Conservation (phyloP, 2,329 filamentous ascomycete genomes). For the Sclerotinia spermophila region DNA sequence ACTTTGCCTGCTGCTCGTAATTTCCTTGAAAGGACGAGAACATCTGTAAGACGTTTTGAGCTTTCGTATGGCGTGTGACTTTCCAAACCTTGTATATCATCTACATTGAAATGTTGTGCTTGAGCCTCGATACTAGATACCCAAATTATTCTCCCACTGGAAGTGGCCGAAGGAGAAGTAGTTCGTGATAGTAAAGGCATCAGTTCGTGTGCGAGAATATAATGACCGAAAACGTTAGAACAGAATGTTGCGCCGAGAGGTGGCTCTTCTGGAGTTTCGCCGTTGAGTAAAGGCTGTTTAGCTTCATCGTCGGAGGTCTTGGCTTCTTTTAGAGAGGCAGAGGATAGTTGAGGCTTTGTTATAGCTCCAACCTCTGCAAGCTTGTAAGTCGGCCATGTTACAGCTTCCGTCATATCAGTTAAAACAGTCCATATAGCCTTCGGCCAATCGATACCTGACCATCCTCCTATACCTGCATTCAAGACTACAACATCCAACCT, state of each 20-base stretch:
- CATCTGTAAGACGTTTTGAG: slow-evolving; percentile 81
- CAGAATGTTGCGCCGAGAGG: slow-evolving; percentile 78
- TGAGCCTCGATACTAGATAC: slow-evolving; percentile 74
- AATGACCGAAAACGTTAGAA: slow-evolving; percentile 94
- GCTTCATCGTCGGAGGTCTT: slow-evolving; percentile 21
- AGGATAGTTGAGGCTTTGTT: slow-evolving; percentile 49
- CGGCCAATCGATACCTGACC: slow-evolving; percentile 72
- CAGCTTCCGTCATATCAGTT: slow-evolving; percentile 61
- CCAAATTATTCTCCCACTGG: slow-evolving; percentile 65
- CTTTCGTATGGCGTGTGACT: slow-evolving; percentile 70
- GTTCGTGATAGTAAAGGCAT: slow-evolving; percentile 60
- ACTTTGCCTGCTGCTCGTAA: slow-evolving; percentile 60
- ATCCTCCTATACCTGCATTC: slow-evolving; percentile 87
- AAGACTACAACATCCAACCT: slow-evolving; percentile 75
- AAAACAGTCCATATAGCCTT: slow-evolving; percentile 50
- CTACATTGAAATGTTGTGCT: slow-evolving; percentile 48
- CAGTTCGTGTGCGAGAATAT: slow-evolving; percentile 78
- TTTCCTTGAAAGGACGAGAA: slow-evolving; percentile 70
- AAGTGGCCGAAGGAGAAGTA: slow-evolving; percentile 26
- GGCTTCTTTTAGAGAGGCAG: not conserved
- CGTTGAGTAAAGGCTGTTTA: slow-evolving; percentile 32
- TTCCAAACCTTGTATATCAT: slow-evolving; percentile 73
- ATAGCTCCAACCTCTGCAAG: slow-evolving; percentile 52
- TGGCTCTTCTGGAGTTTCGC: slow-evolving; percentile 45
- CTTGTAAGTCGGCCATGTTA: slow-evolving; percentile 79